These are phyloP conservation scores for Arthrobotrys sinensis DNA, from an alignment of 2,329 filamentous ascomycete species.

Conservation along the genomic window DNA sequence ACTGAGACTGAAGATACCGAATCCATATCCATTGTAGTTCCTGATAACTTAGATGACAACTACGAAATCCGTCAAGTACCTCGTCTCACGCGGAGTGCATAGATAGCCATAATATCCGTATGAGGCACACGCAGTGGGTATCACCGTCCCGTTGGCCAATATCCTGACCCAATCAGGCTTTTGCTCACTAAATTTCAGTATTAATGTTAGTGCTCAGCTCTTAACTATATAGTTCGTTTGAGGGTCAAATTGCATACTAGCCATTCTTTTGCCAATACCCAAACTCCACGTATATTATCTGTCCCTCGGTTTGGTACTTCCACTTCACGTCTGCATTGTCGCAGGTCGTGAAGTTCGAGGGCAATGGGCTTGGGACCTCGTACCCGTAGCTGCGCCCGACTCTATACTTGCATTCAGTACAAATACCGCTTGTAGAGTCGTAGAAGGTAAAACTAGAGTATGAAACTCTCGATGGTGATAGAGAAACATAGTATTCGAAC, in stretches of 20 bases:
- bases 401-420: constrained; percentile 48
- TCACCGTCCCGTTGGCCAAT: constrained; percentile 44
- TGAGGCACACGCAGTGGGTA: constrained; percentile 36
- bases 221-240: neutral
- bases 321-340: constrained; percentile 46
- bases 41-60: constrained; percentile 13
- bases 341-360: constrained; percentile 29
- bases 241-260: constrained; percentile 18
- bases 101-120: constrained; percentile 53
- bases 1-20: too few species aligned
- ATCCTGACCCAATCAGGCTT: constrained; percentile 34
- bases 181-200: constrained; percentile 12
- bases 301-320: constrained; percentile 37
- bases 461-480: constrained; percentile 35
- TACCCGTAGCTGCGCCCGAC: constrained; percentile 20
- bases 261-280: constrained; percentile 28
- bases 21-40: neutral
- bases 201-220: neutral
- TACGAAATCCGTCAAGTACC: constrained; percentile 46
- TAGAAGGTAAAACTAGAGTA: constrained; percentile 54
- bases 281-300: constrained; percentile 55
- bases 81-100: constrained; percentile 48
- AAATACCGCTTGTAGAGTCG: constrained; percentile 30
- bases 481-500: constrained; percentile 54
- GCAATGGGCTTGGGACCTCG: constrained; percentile 13